Base-by-base conservation (phyloP, 2,329 filamentous ascomycete genomes). In the Pseudogymnoascus sp. region DNA sequence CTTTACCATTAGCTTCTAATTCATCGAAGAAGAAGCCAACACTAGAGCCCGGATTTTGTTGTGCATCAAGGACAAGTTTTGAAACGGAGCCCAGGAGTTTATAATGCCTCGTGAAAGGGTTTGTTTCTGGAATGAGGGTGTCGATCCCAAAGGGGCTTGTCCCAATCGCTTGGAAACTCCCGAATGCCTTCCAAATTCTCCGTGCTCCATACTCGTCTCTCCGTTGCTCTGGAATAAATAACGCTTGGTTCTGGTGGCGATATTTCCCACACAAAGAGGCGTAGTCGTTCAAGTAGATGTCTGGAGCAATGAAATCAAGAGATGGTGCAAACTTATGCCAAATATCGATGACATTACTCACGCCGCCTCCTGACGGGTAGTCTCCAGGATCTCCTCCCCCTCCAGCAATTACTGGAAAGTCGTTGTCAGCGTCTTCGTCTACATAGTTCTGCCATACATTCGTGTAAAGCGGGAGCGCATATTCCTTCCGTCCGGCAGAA, bases 191-290 rank as follows among this genome's bases (percentile, higher is more conserved):
- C 76, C 75, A 78, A 36, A 76, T 74, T 11, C 77, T 70, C 26
- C 76, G 67, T 1, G 73, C 77, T 6, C 76, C 76, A 64, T 76
- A 75, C 42, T 79, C 78, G 65, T 80, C 78, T 42, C 78, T 71
- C 8, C 76, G 73, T 67, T 80, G 79, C 70, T 80, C 79, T 6
- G 79, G 78, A 62, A 81, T 79, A 68, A 80, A 79, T 1, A 80
- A 70, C 0, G 78, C 73, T 66, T 80, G 77, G 23, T 73, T 69
- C 4, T 71, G 67, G 67, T 78, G 76, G 21, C 75, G 67, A 65
- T 80, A 81, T 60, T 78, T 76, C 15, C 64, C 67, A 65, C 78
- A 80, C 1, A 72, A 71, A 11, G 63, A 71, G 21, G 68, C 66
- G 62, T 81, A 80, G 33, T 80, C 75, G 63, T 78, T 77, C 9